Evolutionary conservation across 2,329 filamentous ascomycete genomes (phyloP).

Genomic region (Cladosporium colombiae): DNA sequence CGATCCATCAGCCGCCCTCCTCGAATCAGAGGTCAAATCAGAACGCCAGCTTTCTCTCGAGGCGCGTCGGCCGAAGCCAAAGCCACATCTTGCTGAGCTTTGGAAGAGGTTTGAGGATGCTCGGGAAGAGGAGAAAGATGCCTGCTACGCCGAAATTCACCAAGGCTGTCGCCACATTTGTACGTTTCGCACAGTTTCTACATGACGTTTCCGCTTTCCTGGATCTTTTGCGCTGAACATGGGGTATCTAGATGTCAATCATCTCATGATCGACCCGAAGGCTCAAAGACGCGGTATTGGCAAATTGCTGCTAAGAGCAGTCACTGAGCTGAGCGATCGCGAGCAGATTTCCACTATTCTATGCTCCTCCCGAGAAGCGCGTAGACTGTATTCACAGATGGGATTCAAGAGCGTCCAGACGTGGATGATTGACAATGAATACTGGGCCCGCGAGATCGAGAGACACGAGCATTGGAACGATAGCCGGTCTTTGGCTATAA

Average conservation of each 20-base stretch:
- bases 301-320: neutral
- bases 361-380: neutral
- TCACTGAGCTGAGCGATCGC: neutral
- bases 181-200: neutral
- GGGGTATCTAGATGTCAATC: neutral
- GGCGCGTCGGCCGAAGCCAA: neutral
- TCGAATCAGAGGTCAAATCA: neutral
- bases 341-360: neutral
- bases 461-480: neutral
- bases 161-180: neutral
- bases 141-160: neutral
- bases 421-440: neutral
- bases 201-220: neutral
- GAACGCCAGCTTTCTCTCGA: neutral
- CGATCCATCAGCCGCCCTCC: neutral
- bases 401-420: neutral
- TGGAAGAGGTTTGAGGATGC: neutral
- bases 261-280: neutral
- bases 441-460: neutral
- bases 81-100: neutral
- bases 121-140: neutral
- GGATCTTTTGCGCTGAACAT: neutral
- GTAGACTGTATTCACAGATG: neutral
- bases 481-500: neutral
- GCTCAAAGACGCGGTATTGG: neutral